Evolutionary conservation across 345 rosid genomes (phyloP).

Genomic region (Corymbia maculata): DNA sequence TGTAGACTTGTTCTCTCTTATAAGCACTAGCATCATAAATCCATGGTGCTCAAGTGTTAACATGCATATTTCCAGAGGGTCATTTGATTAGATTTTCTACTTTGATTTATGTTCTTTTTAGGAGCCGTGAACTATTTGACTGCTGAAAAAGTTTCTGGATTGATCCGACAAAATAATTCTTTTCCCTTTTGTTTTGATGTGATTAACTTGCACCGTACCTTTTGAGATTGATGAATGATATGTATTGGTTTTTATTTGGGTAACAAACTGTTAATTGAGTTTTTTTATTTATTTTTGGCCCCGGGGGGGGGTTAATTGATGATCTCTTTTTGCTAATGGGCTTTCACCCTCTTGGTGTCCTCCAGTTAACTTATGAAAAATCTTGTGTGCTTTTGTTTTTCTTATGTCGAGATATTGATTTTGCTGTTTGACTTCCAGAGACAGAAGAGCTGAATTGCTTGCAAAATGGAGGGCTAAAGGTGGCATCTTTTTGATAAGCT

Average conservation of each 20-base stretch:
- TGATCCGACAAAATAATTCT: neutral
- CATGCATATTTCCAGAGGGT: neutral
- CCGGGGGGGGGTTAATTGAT: neutral
- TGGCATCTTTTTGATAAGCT: slow-evolving; percentile 88
- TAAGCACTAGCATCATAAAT: neutral
- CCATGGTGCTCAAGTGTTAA: neutral
- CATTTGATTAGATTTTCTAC: neutral
- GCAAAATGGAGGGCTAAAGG: slow-evolving; percentile 90
- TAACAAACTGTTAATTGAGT: neutral
- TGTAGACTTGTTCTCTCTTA: neutral
- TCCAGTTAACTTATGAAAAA: neutral
- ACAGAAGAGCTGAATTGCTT: slow-evolving; percentile 69
- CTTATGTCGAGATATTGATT: neutral
- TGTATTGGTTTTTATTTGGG: neutral
- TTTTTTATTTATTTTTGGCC: neutral
- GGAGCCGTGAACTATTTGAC: neutral
- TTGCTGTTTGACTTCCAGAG: slow-evolving; percentile 37
- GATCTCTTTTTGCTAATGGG: neutral
- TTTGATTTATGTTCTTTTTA: neutral
- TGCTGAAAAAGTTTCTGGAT: neutral
- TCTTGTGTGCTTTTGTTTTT: neutral
- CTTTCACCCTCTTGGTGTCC: neutral
- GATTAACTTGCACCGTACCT: neutral
- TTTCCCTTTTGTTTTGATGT: neutral
- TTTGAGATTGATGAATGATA: neutral